Conservation (phyloP, 352 stramenopile genomes). For the Blastocystis sp. region DNA sequence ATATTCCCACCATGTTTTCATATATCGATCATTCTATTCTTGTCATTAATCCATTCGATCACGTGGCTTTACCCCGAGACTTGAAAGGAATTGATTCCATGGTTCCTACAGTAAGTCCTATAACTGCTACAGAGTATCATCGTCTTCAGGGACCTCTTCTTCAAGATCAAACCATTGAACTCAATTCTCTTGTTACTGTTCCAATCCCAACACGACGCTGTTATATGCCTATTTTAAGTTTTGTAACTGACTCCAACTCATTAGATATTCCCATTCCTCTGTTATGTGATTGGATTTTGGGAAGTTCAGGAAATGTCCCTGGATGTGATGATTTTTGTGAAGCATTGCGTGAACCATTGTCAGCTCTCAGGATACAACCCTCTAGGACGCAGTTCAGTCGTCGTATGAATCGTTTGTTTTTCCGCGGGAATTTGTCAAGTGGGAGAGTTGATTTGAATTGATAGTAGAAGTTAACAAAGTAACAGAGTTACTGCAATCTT, state of each 20-base stretch:
- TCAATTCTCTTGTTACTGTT: background rate
- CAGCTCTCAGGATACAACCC: background rate
- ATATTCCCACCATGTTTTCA: slow-evolving; percentile 13
- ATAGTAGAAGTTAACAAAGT: background rate
- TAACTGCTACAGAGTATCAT: background rate
- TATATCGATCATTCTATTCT: background rate
- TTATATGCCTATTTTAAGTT: background rate
- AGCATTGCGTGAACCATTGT: background rate
- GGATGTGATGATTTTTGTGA: background rate
- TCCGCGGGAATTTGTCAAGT: background rate
- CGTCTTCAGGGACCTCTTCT: background rate
- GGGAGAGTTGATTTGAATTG: background rate
- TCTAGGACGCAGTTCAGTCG: background rate
- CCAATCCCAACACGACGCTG: background rate
- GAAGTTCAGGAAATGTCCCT: background rate
- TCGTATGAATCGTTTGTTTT: background rate
- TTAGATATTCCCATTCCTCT: background rate
- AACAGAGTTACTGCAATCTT: background rate
- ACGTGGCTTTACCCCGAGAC: background rate
- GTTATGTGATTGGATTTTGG: background rate
- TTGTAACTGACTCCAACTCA: background rate
- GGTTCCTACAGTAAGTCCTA: background rate
- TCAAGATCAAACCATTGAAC: background rate
- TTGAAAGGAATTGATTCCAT: background rate
- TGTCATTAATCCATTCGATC: background rate